phyloP scores from a whole-genome alignment of 139 green algal genomes.

The Mesotaenium endlicherianum region DNA sequence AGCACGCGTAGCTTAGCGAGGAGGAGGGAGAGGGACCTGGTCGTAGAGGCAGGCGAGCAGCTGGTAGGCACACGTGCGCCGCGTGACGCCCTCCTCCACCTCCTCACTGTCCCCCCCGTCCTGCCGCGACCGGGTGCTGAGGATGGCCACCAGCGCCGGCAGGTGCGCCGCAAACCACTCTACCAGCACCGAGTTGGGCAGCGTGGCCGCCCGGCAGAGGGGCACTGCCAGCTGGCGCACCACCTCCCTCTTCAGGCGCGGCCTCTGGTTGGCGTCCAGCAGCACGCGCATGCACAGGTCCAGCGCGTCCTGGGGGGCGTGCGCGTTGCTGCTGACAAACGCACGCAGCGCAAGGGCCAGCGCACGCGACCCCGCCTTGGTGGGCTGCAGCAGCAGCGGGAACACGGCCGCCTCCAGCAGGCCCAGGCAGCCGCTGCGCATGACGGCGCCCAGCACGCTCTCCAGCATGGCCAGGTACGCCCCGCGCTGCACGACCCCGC shows the following conservation, averaged over 20 bases:
- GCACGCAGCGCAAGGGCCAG: not conserved
- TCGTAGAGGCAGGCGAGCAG: not conserved
- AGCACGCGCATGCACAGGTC: constrained; percentile 4
- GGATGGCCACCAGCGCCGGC: too few relatives aligned
- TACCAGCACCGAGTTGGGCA: too few relatives aligned
- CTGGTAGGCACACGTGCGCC: not conserved
- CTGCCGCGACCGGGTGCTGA: too few relatives aligned
- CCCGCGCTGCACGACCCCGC: not conserved
- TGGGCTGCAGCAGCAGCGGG: constrained; percentile 5
- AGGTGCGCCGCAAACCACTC: too few relatives aligned
- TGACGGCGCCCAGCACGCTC: not conserved
- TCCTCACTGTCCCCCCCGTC: not conserved
- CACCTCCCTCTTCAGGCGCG: not conserved
- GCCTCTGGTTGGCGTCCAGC: not conserved
- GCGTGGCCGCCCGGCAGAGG: too few relatives aligned
- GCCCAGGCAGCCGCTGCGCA: not conserved
- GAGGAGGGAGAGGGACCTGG: too few relatives aligned
- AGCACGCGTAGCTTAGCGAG: too few relatives aligned
- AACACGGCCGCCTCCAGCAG: constrained; percentile 22
- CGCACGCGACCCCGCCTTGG: not conserved
- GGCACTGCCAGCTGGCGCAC: not conserved
- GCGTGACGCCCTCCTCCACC: not conserved
- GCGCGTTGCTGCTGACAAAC: not conserved
- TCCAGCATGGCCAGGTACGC: constrained; percentile 2
- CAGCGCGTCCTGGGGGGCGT: not conserved